Conservation (phyloP, 495 filamentous ascomycete species). For the Penicillium simplicissimum region DNA sequence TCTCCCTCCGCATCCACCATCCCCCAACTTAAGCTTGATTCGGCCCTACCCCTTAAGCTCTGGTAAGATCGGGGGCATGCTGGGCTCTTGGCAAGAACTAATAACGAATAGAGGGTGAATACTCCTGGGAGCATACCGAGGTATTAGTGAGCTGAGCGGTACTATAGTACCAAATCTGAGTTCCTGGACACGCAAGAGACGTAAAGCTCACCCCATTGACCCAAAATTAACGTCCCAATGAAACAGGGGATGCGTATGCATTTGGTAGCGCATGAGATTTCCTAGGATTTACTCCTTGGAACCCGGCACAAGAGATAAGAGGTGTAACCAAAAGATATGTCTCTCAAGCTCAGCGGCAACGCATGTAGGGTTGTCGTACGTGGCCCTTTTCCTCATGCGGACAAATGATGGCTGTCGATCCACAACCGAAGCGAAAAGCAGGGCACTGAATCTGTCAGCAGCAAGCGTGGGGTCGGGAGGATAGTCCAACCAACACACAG, state of each 20-base stretch:
- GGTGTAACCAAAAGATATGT: not conserved
- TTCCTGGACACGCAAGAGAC: not conserved
- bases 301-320: not conserved
- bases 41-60: conserved; percentile 13
- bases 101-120: conserved; percentile 10
- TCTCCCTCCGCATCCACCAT: not conserved
- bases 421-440: not conserved
- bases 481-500: not conserved
- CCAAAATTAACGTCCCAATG: not conserved
- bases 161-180: not conserved
- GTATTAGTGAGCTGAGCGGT: not conserved
- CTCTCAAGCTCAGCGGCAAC: too few relatives aligned
- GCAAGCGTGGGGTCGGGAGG: not conserved
- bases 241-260: not conserved
- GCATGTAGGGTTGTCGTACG: conserved; percentile 3
- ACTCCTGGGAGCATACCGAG: not conserved
- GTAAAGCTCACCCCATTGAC: not conserved
- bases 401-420: conserved; percentile 13
- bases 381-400: not conserved
- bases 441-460: not conserved
- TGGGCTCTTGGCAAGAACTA: conserved; percentile 1
- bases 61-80: not conserved
- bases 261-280: not conserved
- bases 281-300: not conserved
- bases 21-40: conserved; percentile 4